Percentiles rank a stretch among this genome's conserved stretches.
Conservation (phyloP, 768 basidiomycete species). For the Dentipellis fragilis region DNA sequence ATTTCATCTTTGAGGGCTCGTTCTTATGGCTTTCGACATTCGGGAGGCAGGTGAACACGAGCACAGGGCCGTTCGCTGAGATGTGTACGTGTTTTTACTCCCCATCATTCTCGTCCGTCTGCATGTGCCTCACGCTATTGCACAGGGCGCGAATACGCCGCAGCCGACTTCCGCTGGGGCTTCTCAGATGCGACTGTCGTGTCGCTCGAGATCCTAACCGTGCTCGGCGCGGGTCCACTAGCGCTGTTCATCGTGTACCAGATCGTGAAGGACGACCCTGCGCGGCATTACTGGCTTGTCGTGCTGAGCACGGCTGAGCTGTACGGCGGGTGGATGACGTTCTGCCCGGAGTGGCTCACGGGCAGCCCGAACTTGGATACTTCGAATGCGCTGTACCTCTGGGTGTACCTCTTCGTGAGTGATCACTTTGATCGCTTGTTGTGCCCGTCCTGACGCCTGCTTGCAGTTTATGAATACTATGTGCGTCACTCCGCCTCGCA, state of each 20-base stretch:
- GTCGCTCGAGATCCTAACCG: slow-evolving; percentile 76
- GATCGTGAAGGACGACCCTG: slow-evolving; percentile 52
- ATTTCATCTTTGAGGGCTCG: slow-evolving; percentile 71
- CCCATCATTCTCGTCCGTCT: slow-evolving; percentile 1
- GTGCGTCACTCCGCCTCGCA: slow-evolving; percentile 32
- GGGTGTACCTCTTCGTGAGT: slow-evolving; percentile 74
- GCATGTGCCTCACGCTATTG: too few relatives aligned
- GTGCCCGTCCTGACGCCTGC: not conserved
- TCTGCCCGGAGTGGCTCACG: slow-evolving; percentile 78
- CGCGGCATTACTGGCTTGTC: slow-evolving; percentile 71
- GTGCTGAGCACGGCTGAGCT: slow-evolving; percentile 68
- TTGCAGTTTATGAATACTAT: slow-evolving; percentile 71
- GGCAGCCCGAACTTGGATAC: slow-evolving; percentile 65
- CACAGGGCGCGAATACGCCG: slow-evolving; percentile 73
- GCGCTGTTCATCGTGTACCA: slow-evolving; percentile 64
- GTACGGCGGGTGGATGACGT: slow-evolving; percentile 86
- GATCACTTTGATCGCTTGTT: slow-evolving; percentile 25
- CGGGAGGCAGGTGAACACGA: slow-evolving; percentile 62
- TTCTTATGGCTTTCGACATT: slow-evolving; percentile 73
- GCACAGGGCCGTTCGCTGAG: slow-evolving; percentile 58
- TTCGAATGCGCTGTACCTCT: slow-evolving; percentile 60
- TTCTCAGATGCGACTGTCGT: slow-evolving; percentile 69
- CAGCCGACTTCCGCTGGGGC: slow-evolving; percentile 79
- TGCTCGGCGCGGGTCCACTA: slow-evolving; percentile 66
- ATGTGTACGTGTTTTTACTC: slow-evolving; percentile 44